A percentile compares a stretch with the other conserved stretches of the same genome.
These are phyloP conservation scores for Penium margaritaceum DNA, from an alignment of 139 green algal genomes.

Conservation along the genomic window DNA sequence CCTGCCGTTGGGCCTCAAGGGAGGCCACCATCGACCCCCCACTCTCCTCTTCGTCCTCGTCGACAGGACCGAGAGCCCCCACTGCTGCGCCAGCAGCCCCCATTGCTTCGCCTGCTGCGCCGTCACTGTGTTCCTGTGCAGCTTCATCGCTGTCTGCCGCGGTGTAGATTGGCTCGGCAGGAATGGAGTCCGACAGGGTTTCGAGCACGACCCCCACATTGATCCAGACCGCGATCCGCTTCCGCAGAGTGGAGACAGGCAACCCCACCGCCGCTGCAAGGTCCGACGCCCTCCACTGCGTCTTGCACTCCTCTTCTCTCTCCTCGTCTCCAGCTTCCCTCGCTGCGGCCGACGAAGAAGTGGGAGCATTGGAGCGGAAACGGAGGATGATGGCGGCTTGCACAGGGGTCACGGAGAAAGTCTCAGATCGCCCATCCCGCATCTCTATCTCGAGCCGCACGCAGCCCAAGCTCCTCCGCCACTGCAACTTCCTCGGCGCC, in stretches of 20 bases:
- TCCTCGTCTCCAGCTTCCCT: background rate
- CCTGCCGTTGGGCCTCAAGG: constrained; percentile 13
- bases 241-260: constrained; percentile 50
- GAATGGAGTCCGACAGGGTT: too few relatives aligned
- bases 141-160: constrained; percentile 19
- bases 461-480: constrained; percentile 62
- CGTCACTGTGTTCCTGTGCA: too few relatives aligned
- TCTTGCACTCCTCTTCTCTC: background rate
- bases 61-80: too few relatives aligned
- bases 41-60: constrained; percentile 39
- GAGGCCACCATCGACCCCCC: constrained; percentile 21
- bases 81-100: too few relatives aligned
- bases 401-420: constrained; percentile 60
- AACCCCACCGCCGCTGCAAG: constrained; percentile 58
- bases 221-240: constrained; percentile 75
- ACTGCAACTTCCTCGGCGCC: constrained; percentile 77
- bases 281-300: constrained; percentile 44
- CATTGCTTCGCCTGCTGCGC: too few relatives aligned
- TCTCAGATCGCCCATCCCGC: constrained; percentile 41
- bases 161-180: constrained; percentile 10
- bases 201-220: constrained; percentile 52
- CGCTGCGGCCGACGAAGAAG: constrained; percentile 2
- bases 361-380: too few relatives aligned
- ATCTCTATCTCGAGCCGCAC: constrained; percentile 58
- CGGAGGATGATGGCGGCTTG: constrained; percentile 71